Evolutionary conservation across 2,329 filamentous ascomycete genomes (phyloP).

Genomic region (Penicillium frequentans): DNA sequence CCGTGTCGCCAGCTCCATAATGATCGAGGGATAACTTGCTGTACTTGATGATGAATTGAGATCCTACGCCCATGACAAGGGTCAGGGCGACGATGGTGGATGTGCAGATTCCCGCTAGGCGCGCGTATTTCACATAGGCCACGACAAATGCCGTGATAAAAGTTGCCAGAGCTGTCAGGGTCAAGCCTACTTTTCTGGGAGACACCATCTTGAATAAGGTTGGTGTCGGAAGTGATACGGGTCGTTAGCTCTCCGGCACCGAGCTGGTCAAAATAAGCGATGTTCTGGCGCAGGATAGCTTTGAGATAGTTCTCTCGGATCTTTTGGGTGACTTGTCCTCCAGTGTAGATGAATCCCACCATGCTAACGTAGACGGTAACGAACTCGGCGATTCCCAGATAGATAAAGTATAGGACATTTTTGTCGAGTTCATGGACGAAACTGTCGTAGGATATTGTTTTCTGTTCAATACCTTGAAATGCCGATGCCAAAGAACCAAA

Average conservation of each 20-base stretch:
- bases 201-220: constrained; percentile 89
- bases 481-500: constrained; percentile 74
- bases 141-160: constrained; percentile 90
- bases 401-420: constrained; percentile 79
- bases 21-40: constrained; percentile 75
- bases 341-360: constrained; percentile 85
- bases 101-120: constrained; percentile 81
- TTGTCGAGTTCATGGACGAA: constrained; percentile 63
- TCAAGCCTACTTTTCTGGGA: constrained; percentile 83
- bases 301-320: constrained; percentile 81
- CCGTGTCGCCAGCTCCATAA: constrained; percentile 80
- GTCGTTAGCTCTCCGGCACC: constrained; percentile 93
- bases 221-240: constrained; percentile 90
- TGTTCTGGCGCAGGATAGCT: constrained; percentile 83
- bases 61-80: constrained; percentile 72
- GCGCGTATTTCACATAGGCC: constrained; percentile 89
- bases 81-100: constrained; percentile 79
- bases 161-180: constrained; percentile 72
- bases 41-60: constrained; percentile 74
- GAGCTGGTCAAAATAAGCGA: constrained; percentile 89
- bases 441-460: constrained; percentile 46
- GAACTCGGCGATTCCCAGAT: constrained; percentile 80
- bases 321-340: constrained; percentile 75
- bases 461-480: constrained; percentile 62
- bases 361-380: constrained; percentile 75